Evolutionary conservation across 2,329 filamentous ascomycete genomes (phyloP).

Genomic region (Fusarium tupiense): DNA sequence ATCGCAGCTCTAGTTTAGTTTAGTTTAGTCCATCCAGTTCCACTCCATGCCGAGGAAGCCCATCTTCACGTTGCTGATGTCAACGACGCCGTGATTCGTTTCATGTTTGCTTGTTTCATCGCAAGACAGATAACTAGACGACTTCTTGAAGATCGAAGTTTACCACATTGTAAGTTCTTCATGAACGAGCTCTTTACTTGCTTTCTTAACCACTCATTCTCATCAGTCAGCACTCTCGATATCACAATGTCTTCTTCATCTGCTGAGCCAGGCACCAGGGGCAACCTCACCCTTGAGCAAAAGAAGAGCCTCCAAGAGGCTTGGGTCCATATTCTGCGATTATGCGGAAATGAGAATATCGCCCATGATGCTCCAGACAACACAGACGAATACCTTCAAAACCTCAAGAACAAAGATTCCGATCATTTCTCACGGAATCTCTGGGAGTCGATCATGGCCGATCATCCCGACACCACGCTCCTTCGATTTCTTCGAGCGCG

Average conservation of each 20-base stretch:
- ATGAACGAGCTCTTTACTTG: conserved; percentile 1
- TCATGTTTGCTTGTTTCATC: neutral
- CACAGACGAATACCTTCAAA: neutral
- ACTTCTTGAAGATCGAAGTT: neutral
- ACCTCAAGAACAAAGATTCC: conserved; percentile 18
- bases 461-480: conserved; percentile 51
- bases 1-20: neutral
- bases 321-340: conserved; percentile 32
- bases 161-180: neutral
- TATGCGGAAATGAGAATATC: conserved; percentile 13
- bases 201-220: neutral
- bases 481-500: conserved; percentile 54
- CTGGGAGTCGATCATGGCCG: conserved; percentile 28
- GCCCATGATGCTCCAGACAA: neutral
- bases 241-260: conserved; percentile 17
- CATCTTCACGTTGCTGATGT: neutral
- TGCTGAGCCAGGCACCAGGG: conserved; percentile 29
- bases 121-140: conserved; percentile 6
- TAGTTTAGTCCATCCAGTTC: neutral
- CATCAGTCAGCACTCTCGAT: conserved; percentile 9
- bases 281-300: conserved; percentile 30
- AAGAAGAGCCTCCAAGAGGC: conserved; percentile 26
- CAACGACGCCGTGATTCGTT: neutral
- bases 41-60: neutral
- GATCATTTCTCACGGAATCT: conserved; percentile 19